Evolutionary conservation across 805 yeast species (phyloP).

Genomic region (Helenozyma baotianmanensis): DNA sequence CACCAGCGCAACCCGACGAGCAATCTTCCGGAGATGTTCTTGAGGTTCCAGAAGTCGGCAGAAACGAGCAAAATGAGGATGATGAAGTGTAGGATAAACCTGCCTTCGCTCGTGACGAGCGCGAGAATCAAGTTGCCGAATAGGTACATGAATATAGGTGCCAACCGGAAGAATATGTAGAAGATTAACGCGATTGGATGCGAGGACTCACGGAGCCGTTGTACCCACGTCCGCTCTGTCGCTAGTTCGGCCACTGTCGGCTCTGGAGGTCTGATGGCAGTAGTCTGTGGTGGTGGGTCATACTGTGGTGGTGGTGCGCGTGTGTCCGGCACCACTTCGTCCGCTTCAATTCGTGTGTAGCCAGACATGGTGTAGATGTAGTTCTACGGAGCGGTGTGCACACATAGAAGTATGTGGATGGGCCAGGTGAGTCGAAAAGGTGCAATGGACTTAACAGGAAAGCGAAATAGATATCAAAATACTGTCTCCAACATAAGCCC

Average conservation of each 20-base stretch:
- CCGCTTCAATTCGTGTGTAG: slow-evolving; percentile 31
- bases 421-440: too few species aligned
- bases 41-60: slow-evolving; percentile 91
- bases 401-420: too few species aligned
- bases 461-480: too few species aligned
- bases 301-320: too few species aligned
- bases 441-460: too few species aligned
- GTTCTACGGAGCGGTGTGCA: too few species aligned
- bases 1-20: slow-evolving; percentile 95
- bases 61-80: slow-evolving; percentile 70
- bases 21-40: slow-evolving; percentile 84
- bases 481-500: too few species aligned
- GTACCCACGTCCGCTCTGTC: slow-evolving; percentile 25
- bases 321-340: slow-evolving; percentile 9
- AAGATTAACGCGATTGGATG: slow-evolving; percentile 76
- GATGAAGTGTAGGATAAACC: slow-evolving; percentile 69
- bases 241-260: too few species aligned
- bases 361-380: slow-evolving; percentile 9
- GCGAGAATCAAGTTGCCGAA: slow-evolving; percentile 66
- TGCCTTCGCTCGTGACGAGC: slow-evolving; percentile 33
- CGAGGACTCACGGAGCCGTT: slow-evolving; percentile 57
- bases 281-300: too few species aligned
- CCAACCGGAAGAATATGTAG: slow-evolving; percentile 57
- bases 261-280: too few species aligned
- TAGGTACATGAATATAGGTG: slow-evolving; percentile 62